Conservation (phyloP, 257 asterid genomes). For the Nicotiana attenuata region DNA sequence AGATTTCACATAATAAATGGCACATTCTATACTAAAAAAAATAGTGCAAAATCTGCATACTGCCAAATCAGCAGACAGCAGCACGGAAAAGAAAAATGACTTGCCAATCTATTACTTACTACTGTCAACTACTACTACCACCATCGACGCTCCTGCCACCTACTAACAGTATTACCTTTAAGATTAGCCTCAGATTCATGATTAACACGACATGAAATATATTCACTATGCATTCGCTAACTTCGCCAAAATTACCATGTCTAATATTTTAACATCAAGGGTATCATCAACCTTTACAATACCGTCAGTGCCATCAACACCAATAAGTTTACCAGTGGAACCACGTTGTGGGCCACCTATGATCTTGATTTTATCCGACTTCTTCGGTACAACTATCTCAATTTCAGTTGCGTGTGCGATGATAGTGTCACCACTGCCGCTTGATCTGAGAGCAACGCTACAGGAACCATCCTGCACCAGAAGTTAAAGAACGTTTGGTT, state of each 20-base stretch:
- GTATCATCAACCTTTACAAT: constrained; percentile 80
- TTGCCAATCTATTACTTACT: too few relatives aligned
- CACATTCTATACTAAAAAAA: too few relatives aligned
- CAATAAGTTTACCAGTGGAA: constrained; percentile 75
- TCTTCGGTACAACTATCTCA: constrained; percentile 62
- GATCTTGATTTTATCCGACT: constrained; percentile 67
- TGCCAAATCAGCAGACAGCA: too few relatives aligned
- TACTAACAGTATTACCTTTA: too few relatives aligned
- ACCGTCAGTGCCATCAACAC: constrained; percentile 86
- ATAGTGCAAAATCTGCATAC: too few relatives aligned
- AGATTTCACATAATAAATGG: too few relatives aligned
- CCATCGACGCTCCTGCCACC: too few relatives aligned
- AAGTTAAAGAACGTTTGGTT: background rate
- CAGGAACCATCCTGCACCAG: constrained; percentile 77
- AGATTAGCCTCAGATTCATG: background rate
- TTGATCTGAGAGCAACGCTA: constrained; percentile 64
- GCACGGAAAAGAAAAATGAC: too few relatives aligned
- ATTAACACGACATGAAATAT: background rate
- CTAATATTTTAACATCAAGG: constrained; percentile 69
- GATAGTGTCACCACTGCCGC: constrained; percentile 60
- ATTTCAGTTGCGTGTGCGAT: constrained; percentile 56
- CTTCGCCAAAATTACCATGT: constrained; percentile 66
- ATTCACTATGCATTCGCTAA: constrained; percentile 35
- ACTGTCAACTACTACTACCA: too few relatives aligned
- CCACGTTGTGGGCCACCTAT: constrained; percentile 90